These are phyloP conservation scores for Neofusicoccum kwambonambiense DNA, from an alignment of 2,329 filamentous ascomycete species.

Conservation along the genomic window DNA sequence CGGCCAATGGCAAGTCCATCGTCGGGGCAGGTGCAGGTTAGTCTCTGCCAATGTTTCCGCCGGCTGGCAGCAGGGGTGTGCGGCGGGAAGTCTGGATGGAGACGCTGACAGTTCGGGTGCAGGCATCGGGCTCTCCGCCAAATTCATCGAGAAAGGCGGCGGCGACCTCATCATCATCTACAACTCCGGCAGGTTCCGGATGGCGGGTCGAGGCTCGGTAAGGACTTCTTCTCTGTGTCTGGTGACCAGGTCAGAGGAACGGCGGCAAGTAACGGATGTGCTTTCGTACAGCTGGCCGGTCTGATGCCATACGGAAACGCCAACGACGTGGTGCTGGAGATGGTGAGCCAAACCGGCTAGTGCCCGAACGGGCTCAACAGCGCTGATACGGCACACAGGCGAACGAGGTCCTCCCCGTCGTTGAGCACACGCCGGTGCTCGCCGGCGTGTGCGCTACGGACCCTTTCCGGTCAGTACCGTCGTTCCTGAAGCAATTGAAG, in stretches of 20 bases:
- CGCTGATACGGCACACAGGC: conserved; percentile 43
- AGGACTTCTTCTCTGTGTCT: background rate
- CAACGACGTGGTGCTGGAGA: conserved; percentile 67
- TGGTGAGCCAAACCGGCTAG: conserved; percentile 46
- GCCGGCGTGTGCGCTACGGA: conserved; percentile 71
- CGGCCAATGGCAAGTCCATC: conserved; percentile 57
- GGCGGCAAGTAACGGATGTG: background rate
- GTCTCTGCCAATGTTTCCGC: background rate
- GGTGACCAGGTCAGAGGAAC: background rate
- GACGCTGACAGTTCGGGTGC: background rate
- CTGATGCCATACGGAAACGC: conserved; percentile 71
- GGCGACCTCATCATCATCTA: conserved; percentile 71
- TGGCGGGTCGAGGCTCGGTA: conserved; percentile 66
- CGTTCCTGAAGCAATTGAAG: conserved; percentile 60
- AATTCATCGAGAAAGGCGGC: conserved; percentile 67
- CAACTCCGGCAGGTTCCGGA: conserved; percentile 70
- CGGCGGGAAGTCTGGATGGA: background rate
- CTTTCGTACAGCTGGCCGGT: conserved; percentile 52
- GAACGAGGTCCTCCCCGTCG: conserved; percentile 64
- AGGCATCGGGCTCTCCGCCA: conserved; percentile 69
- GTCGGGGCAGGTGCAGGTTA: conserved; percentile 67
- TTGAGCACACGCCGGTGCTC: conserved; percentile 63
- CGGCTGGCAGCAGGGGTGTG: background rate
- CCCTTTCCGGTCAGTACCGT: conserved; percentile 62
- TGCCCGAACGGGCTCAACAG: background rate